Conservation (phyloP, 2,329 filamentous ascomycete species). For the Aspergillaceae sp. region DNA sequence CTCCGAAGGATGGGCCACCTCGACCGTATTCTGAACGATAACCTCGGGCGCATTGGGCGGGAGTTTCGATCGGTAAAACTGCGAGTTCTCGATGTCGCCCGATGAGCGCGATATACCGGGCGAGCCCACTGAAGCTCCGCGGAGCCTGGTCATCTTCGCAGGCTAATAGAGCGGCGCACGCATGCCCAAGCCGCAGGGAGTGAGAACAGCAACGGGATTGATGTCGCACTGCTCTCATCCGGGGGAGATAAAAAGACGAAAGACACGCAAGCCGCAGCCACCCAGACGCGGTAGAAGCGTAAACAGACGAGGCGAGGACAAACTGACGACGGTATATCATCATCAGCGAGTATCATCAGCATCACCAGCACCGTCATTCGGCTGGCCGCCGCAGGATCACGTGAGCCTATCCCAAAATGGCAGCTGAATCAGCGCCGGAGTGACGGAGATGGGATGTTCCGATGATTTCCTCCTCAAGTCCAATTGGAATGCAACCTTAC, state of each 20-base stretch:
- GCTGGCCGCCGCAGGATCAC: slow-evolving; percentile 7
- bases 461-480: not conserved
- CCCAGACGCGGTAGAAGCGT: not conserved
- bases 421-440: not conserved
- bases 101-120: slow-evolving; percentile 18
- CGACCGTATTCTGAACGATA: slow-evolving; percentile 31
- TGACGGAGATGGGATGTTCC: not conserved
- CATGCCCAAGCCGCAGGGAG: slow-evolving; percentile 17
- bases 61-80: slow-evolving; percentile 30
- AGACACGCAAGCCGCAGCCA: not conserved
- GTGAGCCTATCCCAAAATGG: slow-evolving; percentile 2
- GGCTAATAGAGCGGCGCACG: slow-evolving; percentile 13
- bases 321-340: slow-evolving; percentile 15
- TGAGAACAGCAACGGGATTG: not conserved
- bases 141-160: slow-evolving; percentile 35
- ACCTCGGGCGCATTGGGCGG: slow-evolving; percentile 33
- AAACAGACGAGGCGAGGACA: not conserved
- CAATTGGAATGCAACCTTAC: no score
- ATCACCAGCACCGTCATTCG: not conserved
- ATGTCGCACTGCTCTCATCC: not conserved
- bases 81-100: slow-evolving; percentile 19
- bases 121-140: slow-evolving; percentile 30
- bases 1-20: slow-evolving; percentile 28
- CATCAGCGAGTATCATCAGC: slow-evolving; percentile 1
- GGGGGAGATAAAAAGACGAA: no score